Conservation (phyloP, 2,329 filamentous ascomycete genomes). For the Talaromyces atroroseus region DNA sequence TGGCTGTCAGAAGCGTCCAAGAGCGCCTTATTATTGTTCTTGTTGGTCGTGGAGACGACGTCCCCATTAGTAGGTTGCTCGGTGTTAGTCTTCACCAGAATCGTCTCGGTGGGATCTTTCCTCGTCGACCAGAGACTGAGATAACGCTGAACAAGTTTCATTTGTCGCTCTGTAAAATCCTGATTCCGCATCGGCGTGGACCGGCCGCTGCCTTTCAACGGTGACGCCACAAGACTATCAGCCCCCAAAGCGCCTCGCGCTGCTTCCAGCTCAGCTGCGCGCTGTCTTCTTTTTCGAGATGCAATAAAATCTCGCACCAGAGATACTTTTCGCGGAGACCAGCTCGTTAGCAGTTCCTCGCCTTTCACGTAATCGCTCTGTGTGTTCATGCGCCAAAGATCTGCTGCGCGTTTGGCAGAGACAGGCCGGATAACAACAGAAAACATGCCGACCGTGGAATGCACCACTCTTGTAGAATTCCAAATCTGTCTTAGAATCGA, state of each 20-base stretch:
- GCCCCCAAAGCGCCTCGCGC: constrained; percentile 41
- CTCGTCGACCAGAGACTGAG: constrained; percentile 39
- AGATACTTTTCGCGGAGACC: constrained; percentile 85
- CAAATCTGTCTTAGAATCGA: constrained; percentile 84
- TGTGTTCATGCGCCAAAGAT: constrained; percentile 95
- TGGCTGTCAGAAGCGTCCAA: constrained; percentile 23
- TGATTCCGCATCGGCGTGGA: constrained; percentile 32
- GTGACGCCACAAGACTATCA: constrained; percentile 32
- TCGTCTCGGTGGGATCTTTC: constrained; percentile 36
- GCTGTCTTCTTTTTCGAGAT: constrained; percentile 65
- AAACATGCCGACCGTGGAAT: constrained; percentile 81
- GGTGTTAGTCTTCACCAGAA: constrained; percentile 41
- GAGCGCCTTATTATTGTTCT: constrained; percentile 8
- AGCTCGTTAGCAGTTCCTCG: constrained; percentile 77
- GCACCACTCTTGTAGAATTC: constrained; percentile 77
- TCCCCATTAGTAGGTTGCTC: constrained; percentile 37
- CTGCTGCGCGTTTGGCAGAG: constrained; percentile 83
- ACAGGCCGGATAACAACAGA: constrained; percentile 79
- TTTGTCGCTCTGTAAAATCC: constrained; percentile 33
- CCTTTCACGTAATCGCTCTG: constrained; percentile 94
- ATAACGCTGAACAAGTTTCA: constrained; percentile 37
- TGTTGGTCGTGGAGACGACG: constrained; percentile 19
- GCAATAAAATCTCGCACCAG: constrained; percentile 82
- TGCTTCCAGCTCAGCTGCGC: constrained; percentile 74
- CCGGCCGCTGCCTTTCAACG: constrained; percentile 28